These are phyloP conservation scores for Quillaja saponaria DNA, from an alignment of 306 rosid genomes.

Conservation along the genomic window DNA sequence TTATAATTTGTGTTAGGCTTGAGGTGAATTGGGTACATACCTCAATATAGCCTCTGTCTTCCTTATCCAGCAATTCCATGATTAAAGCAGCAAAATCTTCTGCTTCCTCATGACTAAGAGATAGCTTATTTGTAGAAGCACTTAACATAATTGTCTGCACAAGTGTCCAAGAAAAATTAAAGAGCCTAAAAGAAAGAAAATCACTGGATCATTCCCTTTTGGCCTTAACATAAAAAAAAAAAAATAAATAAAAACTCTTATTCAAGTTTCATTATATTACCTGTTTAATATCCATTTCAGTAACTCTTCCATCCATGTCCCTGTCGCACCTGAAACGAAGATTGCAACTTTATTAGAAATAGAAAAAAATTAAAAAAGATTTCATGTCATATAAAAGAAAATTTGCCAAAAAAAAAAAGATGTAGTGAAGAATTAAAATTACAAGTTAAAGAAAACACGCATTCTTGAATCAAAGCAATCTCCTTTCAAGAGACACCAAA, in stretches of 20 bases:
- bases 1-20: background rate
- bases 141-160: slow-evolving; percentile 59
- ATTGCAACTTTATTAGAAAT: background rate
- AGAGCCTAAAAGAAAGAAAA: too few relatives aligned
- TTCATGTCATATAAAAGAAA: background rate
- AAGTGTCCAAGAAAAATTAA: slow-evolving; percentile 23
- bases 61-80: slow-evolving; percentile 66
- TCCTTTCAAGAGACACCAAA: slow-evolving; percentile 63
- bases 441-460: slow-evolving; percentile 77
- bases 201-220: too few relatives aligned
- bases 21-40: slow-evolving; percentile 41
- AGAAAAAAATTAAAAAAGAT: slow-evolving; percentile 3
- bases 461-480: slow-evolving; percentile 56
- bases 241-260: too few relatives aligned
- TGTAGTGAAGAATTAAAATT: slow-evolving; percentile 14
- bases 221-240: too few relatives aligned
- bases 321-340: slow-evolving; percentile 60
- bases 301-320: slow-evolving; percentile 74
- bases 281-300: slow-evolving; percentile 63
- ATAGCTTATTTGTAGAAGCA: slow-evolving; percentile 67
- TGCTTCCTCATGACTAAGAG: slow-evolving; percentile 76
- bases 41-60: slow-evolving; percentile 71
- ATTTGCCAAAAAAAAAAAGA: background rate
- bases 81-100: slow-evolving; percentile 64
- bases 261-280: slow-evolving; percentile 39